Evolutionary conservation across 75 land plant species (phyloP).

Genomic region (Pseudotsuga menziesii): DNA sequence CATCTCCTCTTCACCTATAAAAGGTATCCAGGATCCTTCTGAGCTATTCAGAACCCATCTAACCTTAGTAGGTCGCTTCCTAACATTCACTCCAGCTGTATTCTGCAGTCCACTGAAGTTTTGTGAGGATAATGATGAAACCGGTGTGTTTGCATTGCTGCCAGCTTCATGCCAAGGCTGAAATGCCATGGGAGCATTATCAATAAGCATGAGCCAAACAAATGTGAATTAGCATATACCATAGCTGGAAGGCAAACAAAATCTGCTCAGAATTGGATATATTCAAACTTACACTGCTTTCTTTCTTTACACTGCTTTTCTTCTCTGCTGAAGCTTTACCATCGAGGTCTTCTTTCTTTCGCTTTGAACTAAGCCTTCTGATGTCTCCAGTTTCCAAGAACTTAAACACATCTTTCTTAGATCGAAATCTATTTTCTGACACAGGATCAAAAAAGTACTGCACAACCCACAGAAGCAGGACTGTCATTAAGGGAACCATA

Average conservation of each 20-base stretch:
- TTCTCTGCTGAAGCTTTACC: conserved; percentile 4
- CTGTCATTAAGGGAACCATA: background rate
- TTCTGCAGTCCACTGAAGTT: too few relatives aligned
- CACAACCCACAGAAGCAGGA: conserved; percentile 10
- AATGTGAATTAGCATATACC: too few relatives aligned
- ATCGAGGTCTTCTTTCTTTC: conserved; percentile 5
- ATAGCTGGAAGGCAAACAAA: background rate
- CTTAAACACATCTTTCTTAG: conserved; percentile 24
- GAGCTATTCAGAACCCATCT: too few relatives aligned
- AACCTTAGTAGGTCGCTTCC: too few relatives aligned
- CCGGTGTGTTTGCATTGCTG: too few relatives aligned
- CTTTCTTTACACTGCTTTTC: background rate
- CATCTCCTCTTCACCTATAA: background rate
- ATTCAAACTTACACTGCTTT: too few relatives aligned
- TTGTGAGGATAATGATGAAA: too few relatives aligned
- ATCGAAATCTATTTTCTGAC: conserved; percentile 13
- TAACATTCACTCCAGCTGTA: too few relatives aligned
- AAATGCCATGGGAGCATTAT: too few relatives aligned
- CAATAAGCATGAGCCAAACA: too few relatives aligned
- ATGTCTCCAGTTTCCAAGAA: conserved; percentile 12
- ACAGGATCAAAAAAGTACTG: conserved; percentile 28
- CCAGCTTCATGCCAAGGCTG: too few relatives aligned
- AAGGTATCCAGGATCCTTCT: conserved; percentile 1
- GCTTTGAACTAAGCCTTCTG: background rate
- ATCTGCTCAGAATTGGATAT: background rate